These are phyloP conservation scores for Ceratocystis albifundus DNA, from an alignment of 2,329 filamentous ascomycete genomes.

Conservation along the genomic window DNA sequence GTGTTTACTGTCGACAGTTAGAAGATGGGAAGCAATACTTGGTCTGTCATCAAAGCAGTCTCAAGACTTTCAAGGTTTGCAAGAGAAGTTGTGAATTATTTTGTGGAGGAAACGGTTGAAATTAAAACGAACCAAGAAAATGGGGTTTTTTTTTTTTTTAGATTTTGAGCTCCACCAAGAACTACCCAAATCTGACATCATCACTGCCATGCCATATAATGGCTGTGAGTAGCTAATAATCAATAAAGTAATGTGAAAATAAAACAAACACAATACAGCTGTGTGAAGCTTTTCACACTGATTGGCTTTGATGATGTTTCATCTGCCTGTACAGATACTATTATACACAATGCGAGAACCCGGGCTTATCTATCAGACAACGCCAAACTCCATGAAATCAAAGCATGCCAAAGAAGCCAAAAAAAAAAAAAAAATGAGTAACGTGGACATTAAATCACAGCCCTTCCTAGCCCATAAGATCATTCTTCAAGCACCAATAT, in stretches of 20 bases:
- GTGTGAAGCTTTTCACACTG: too few species aligned
- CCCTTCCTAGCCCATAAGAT: neutral
- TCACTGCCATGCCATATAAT: neutral
- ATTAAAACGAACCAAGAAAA: neutral
- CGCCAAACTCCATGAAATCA: slow-evolving; percentile 6
- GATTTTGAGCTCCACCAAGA: neutral
- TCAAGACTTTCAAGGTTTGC: neutral
- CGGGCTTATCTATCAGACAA: neutral
- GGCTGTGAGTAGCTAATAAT: neutral
- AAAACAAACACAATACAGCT: neutral
- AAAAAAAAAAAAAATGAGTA: neutral
- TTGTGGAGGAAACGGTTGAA: neutral
- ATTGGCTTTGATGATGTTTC: too few species aligned
- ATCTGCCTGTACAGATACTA: neutral
- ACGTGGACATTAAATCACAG: neutral
- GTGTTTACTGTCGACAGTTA: neutral
- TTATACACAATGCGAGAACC: neutral
- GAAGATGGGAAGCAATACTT: slow-evolving; percentile 5
- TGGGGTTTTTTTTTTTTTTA: neutral
- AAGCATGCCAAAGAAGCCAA: slow-evolving; percentile 1
- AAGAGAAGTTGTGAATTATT: neutral
- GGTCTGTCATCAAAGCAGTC: slow-evolving; percentile 13
- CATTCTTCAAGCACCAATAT: slow-evolving; percentile 31
- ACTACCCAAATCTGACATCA: slow-evolving; percentile 7
- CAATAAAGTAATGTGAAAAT: neutral